Evolutionary conservation across 164 flowering plant species (phyloP), one percentile per base, ranked within the genome.

Genomic region (Buxus sempervirens): DNA sequence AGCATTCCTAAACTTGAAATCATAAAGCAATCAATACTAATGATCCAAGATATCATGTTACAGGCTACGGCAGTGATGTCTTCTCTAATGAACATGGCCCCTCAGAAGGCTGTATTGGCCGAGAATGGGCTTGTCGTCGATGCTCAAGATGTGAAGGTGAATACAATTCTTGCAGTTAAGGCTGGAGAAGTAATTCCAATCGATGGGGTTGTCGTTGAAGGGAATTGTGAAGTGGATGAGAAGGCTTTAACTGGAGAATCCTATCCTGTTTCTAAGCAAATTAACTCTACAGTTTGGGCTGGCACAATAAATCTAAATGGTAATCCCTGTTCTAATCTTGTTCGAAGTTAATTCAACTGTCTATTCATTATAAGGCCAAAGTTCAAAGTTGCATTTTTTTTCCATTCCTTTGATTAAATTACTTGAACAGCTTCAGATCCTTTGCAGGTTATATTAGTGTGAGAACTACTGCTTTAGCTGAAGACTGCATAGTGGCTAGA

Each of bases 241-340:
- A 91, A 83, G 60, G 80, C 90, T 0, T 65, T 92, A 48, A 95
- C 96, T 0, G 99, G 99, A 41, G 99, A 95, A 63, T 83, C 97
- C 22, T 79, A 76, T 66, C 98, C 98, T 5, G 97, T 86, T 19
- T 18, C 91, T 42, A 95, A 95, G 74, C 80, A 85, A 62, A 79
- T 70, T 42, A 85, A 86, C 24, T 88, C 92, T 13, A 70, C 27
- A 62, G 97, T 95, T 28, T 89, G 88, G 91, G 98, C 96, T 18
- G 97, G 98, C 63, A 90, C 98, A 36, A 86, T 92, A 54, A 95
- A 95, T 67, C 70, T 90, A 54, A 92, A 90, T 75, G 98, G 98
- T 93, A 79, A n/a, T 8, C 23, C 27, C n/a, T 55, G 21, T 71
- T 60, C 20, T 22, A 2, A 61, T 15, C 13, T 45, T 21, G 55